phyloP scores from a whole-genome alignment of 352 stramenopile genomes.

The Phytophthora fragariaefolia region DNA sequence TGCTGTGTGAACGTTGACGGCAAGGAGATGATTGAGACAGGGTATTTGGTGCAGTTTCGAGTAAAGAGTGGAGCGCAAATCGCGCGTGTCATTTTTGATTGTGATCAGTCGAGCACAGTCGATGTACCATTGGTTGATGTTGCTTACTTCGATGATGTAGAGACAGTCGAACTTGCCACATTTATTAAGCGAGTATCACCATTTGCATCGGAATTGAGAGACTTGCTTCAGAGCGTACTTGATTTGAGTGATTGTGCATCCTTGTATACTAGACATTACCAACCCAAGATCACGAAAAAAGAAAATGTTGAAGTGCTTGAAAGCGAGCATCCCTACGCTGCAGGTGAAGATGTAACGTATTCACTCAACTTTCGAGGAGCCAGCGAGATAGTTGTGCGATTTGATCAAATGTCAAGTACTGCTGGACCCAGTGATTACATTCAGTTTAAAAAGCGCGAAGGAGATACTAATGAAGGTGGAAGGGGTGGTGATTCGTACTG shows the following conservation, averaged over 20 bases:
- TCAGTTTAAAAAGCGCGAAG: constrained; percentile 67
- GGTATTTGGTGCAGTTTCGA: constrained; percentile 63
- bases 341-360: constrained; percentile 69
- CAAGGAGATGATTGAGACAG: constrained; percentile 77
- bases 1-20: constrained; percentile 79
- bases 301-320: constrained; percentile 81
- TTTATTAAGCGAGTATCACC: constrained; percentile 52
- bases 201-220: constrained; percentile 33
- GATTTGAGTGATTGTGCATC: constrained; percentile 19
- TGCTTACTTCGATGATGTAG: constrained; percentile 47
- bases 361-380: constrained; percentile 71
- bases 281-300: constrained; percentile 61
- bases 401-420: constrained; percentile 80
- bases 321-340: constrained; percentile 76
- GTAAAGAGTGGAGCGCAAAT: constrained; percentile 48
- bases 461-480: constrained; percentile 19
- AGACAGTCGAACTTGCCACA: constrained; percentile 45
- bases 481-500: constrained; percentile 48
- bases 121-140: constrained; percentile 65
- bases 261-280: constrained; percentile 27
- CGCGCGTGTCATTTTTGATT: constrained; percentile 74
- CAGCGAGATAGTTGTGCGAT: constrained; percentile 77
- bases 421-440: constrained; percentile 82
- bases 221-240: constrained; percentile 40
- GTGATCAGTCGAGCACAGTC: constrained; percentile 56